These are phyloP conservation scores for Oryza officinalis DNA, from an alignment of 176 grass and related monocot species.

Conservation along the genomic window DNA sequence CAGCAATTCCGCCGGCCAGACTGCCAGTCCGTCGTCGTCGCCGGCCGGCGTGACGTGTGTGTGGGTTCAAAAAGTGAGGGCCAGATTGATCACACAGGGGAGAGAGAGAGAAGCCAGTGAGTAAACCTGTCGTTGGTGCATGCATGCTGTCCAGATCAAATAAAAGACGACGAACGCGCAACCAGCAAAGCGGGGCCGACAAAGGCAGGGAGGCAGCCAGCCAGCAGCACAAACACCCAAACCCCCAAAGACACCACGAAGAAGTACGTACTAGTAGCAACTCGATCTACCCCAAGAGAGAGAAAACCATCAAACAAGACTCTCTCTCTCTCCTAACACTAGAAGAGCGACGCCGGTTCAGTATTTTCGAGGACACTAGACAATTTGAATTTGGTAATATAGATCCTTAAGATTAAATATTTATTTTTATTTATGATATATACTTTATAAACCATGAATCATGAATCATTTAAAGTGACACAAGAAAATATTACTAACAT, in stretches of 20 bases:
- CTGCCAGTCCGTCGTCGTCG: not conserved
- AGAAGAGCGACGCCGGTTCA: too few relatives aligned
- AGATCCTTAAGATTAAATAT: too few relatives aligned
- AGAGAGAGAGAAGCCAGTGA: not conserved
- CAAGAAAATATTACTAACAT: too few relatives aligned
- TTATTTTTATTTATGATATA: too few relatives aligned
- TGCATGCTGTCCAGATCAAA: not conserved
- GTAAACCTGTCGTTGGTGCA: not conserved
- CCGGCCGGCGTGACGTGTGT: constrained; percentile 22
- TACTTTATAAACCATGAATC: too few relatives aligned
- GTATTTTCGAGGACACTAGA: too few relatives aligned
- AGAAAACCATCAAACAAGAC: not conserved
- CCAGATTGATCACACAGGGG: not conserved
- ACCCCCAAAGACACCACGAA: not conserved
- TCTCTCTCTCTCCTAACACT: too few relatives aligned
- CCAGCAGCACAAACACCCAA: constrained; percentile 7
- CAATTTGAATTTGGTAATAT: too few relatives aligned
- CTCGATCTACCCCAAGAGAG: not conserved
- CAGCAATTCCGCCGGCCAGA: not conserved
- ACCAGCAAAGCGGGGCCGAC: not conserved
- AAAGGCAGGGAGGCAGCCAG: not conserved
- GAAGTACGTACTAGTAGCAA: not conserved
- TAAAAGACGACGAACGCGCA: not conserved
- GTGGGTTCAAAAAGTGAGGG: constrained; percentile 19
- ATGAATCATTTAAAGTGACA: too few relatives aligned